Evolutionary conservation across 257 asterid species (phyloP), one percentile per base, ranked within the genome.

Genomic region (Rubia yunnanensis): DNA sequence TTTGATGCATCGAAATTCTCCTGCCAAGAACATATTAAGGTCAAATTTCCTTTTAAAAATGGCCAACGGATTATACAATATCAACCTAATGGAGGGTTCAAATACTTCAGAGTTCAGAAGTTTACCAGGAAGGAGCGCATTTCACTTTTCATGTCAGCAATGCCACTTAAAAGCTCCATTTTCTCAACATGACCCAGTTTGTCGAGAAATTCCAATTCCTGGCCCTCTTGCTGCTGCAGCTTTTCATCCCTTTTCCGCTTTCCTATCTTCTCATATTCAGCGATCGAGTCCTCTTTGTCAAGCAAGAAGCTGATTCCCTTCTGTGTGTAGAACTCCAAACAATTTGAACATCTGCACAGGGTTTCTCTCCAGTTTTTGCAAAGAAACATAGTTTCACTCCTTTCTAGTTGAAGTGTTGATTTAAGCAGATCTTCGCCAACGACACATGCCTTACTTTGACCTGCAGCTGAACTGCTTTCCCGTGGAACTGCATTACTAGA

Each of bases 101-200:
- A 35, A 50, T n/a, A 22, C 14, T 60, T 59, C 23, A 69, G 63
- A 35, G 64, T 60, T 59, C 23, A 69, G 63, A 35, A 66, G 27
- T 76, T 35, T 81, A 92, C 98, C 95, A 92, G 77, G 78, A 85
- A 83, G 38, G 88, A 64, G 30, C 65, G 77, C 15, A 92, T 36
- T 73, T 89, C 99, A 26, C 79, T 82, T 85, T 94, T 90, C 95
- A 90, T 85, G 80, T 90, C 96, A 32, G 88, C 88, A 24, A 94
- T 79, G 61, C 95, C 97, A 63, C 88, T 85, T 14, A 86, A 72
- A 59, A 94, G 67, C 71, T 90, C 99, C 77, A 94, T 86, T 79
- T 85, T 88, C 85, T 75, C 95, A 2, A 90, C 88, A 63, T 94
- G 99, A 36, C 86, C 94, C 4, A 94, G 80, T 59, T 85, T 82